These are phyloP conservation scores for Melocanna baccifera DNA, from an alignment of 176 grass and related monocot species.

Conservation along the genomic window DNA sequence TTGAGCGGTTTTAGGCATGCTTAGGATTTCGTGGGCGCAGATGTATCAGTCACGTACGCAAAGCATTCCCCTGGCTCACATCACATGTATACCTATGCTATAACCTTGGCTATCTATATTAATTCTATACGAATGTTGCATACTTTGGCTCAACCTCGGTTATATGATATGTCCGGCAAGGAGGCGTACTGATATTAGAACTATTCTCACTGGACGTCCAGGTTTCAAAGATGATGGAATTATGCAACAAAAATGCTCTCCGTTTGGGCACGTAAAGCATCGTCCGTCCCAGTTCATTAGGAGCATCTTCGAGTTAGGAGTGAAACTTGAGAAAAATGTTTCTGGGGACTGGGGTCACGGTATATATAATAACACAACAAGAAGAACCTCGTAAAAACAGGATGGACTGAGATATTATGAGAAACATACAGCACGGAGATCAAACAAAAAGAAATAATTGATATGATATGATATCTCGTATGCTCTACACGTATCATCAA, in stretches of 20 bases:
- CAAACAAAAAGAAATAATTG: not conserved
- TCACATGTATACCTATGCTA: not conserved
- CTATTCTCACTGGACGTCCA: not conserved
- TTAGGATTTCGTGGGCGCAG: not conserved
- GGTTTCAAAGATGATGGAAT: not conserved
- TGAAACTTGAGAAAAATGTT: not conserved
- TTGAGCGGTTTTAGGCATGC: not conserved
- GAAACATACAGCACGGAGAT: not conserved
- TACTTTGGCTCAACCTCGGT: not conserved
- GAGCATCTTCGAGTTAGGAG: not conserved
- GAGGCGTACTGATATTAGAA: not conserved
- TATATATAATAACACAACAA: not conserved
- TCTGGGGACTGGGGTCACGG: not conserved
- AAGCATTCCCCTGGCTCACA: not conserved
- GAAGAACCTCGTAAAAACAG: not conserved
- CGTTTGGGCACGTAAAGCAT: not conserved
- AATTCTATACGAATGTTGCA: not conserved
- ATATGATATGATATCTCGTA: constrained; percentile 26
- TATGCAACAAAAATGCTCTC: not conserved
- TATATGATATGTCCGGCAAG: not conserved
- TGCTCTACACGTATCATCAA: constrained; percentile 42
- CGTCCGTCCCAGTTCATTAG: not conserved
- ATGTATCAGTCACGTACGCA: not conserved
- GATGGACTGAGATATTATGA: not conserved
- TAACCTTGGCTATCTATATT: not conserved